phyloP scores from a whole-genome alignment of 208 protist genomes.

The Borovskyia barvae region DNA sequence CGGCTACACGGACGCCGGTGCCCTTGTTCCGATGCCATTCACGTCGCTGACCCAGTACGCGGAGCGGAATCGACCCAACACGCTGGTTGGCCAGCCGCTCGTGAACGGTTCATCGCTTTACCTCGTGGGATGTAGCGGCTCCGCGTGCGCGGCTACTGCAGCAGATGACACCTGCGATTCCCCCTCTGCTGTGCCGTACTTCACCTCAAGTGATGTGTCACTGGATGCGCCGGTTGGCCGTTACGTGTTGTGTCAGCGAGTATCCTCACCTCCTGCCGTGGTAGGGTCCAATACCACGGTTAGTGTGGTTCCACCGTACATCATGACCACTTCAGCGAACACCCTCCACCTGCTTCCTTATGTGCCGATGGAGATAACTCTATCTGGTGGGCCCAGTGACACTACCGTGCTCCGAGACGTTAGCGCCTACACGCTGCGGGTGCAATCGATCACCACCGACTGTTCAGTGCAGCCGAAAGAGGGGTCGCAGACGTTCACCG shows the following conservation, averaged over 20 bases:
- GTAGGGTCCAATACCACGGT: conserved; percentile 36
- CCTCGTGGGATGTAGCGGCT: conserved; percentile 34
- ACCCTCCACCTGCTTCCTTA: conserved; percentile 27
- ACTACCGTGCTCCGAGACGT: not conserved
- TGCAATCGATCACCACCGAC: conserved; percentile 9
- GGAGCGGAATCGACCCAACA: conserved; percentile 41
- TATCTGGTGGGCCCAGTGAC: conserved; percentile 28
- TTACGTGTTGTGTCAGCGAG: conserved; percentile 57
- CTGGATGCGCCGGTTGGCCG: conserved; percentile 27
- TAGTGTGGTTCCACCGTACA: conserved; percentile 34
- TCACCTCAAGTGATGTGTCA: conserved; percentile 26
- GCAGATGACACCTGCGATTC: conserved; percentile 23
- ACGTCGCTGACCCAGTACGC: conserved; percentile 39
- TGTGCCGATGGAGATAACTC: conserved; percentile 24
- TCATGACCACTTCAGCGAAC: conserved; percentile 24
- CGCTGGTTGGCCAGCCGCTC: conserved; percentile 31
- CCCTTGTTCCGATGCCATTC: conserved; percentile 25
- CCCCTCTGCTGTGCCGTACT: conserved; percentile 20
- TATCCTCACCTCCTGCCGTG: conserved; percentile 1
- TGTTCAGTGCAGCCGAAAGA: conserved; percentile 24
- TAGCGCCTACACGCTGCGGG: conserved; percentile 4
- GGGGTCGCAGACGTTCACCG: conserved; percentile 29
- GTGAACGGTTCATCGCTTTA: conserved; percentile 26
- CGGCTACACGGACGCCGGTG: conserved; percentile 43
- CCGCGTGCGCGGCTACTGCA: conserved; percentile 12